These are phyloP conservation scores for Boletus mariae DNA, from an alignment of 1,284 basidiomycete species.

Conservation along the genomic window DNA sequence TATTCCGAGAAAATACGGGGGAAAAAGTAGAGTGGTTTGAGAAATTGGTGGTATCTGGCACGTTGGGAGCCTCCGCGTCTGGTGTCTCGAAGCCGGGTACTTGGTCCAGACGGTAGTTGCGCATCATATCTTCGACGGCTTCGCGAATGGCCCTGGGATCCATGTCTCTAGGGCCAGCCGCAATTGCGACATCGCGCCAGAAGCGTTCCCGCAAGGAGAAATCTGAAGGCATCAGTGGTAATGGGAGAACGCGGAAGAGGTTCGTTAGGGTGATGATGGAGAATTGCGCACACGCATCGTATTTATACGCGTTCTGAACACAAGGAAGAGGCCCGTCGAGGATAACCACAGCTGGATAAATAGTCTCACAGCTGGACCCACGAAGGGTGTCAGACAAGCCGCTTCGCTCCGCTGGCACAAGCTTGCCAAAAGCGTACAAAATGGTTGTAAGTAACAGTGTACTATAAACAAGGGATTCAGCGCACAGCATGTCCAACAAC, in stretches of 20 bases:
- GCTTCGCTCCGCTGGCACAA: slow-evolving; percentile 7
- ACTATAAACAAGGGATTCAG: slow-evolving; percentile 1
- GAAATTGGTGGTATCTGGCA: slow-evolving; percentile 17
- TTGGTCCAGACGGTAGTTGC: slow-evolving; percentile 23
- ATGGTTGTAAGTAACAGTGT: not conserved
- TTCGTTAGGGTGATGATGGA: not conserved
- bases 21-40: slow-evolving; percentile 18
- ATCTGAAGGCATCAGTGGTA: slow-evolving; percentile 14
- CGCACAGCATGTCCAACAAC: not conserved
- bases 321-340: slow-evolving; percentile 1
- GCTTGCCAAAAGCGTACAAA: slow-evolving; percentile 21
- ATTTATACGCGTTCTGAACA: slow-evolving; percentile 11
- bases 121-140: slow-evolving; percentile 24
- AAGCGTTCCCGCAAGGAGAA: slow-evolving; percentile 21
- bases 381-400: slow-evolving; percentile 7
- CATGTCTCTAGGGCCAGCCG: slow-evolving; percentile 3
- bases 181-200: slow-evolving; percentile 24
- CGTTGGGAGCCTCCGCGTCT: not conserved
- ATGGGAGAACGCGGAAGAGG: slow-evolving; percentile 6
- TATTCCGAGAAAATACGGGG: slow-evolving; percentile 18
- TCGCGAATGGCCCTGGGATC: slow-evolving; percentile 18
- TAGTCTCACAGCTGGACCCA: slow-evolving; percentile 20
- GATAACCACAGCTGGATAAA: slow-evolving; percentile 1
- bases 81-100: slow-evolving; percentile 19
- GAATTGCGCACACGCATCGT: not conserved